phyloP scores from a whole-genome alignment of 768 basidiomycete species.

The Termitomyces sp. region DNA sequence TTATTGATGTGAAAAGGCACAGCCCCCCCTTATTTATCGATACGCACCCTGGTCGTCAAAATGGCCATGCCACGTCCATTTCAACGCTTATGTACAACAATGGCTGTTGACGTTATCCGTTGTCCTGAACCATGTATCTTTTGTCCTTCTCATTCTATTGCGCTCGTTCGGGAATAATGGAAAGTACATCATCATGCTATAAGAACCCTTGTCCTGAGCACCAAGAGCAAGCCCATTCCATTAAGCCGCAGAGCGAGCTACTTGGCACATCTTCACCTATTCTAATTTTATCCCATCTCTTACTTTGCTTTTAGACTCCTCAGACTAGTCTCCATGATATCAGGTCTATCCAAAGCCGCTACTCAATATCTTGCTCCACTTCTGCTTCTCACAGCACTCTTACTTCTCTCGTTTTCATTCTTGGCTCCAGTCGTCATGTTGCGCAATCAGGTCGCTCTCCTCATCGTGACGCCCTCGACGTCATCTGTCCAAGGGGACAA shows the following conservation, averaged over 20 bases:
- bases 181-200: background rate
- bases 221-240: conserved; percentile 10
- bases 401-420: conserved; percentile 63
- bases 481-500: conserved; percentile 22
- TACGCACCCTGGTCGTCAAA: conserved; percentile 3
- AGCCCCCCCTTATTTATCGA: background rate
- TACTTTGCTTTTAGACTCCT: background rate
- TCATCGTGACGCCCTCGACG: conserved; percentile 57
- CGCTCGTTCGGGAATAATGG: conserved; percentile 7
- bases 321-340: conserved; percentile 46
- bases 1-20: conserved; percentile 4
- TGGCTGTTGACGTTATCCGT: background rate
- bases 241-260: conserved; percentile 24
- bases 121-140: background rate
- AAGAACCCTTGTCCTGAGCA: background rate
- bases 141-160: background rate
- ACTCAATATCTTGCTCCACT: conserved; percentile 65
- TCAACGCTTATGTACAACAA: conserved; percentile 7
- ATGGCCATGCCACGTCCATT: conserved; percentile 1
- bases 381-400: conserved; percentile 56
- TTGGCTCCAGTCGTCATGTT: conserved; percentile 62
- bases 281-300: background rate
- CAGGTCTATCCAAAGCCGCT: conserved; percentile 61
- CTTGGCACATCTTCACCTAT: conserved; percentile 7
- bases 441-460: conserved; percentile 55